Percentiles rank a stretch among this genome's conserved stretches.
These are phyloP conservation scores for Russula sp. DNA, from an alignment of 768 basidiomycete species.

Conservation along the genomic window DNA sequence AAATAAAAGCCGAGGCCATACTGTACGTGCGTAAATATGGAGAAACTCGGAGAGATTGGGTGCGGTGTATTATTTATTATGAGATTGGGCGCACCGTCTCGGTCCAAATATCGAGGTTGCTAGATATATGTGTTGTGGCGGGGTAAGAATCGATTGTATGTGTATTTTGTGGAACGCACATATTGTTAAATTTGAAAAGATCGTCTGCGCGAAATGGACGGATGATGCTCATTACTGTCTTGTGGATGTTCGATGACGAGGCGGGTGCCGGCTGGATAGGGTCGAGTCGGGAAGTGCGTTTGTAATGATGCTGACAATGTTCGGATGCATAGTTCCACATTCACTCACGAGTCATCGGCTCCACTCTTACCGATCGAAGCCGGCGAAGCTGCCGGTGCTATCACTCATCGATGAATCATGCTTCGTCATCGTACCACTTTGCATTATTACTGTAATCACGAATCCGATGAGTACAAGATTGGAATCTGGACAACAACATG, in stretches of 20 bases:
- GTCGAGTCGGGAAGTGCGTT: neutral
- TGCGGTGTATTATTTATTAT: too few relatives aligned
- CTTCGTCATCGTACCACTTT: neutral
- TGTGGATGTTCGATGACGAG: conserved; percentile 9
- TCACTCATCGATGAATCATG: neutral
- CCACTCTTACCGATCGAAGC: neutral
- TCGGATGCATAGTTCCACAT: too few relatives aligned
- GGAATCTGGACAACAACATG: neutral
- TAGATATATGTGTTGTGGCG: conserved; percentile 28
- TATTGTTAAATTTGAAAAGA: conserved; percentile 89
- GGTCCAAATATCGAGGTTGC: conserved; percentile 95
- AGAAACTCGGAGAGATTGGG: too few relatives aligned
- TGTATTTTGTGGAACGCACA: conserved; percentile 41
- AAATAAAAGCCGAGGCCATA: conserved; percentile 88
- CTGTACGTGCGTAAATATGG: conserved; percentile 33
- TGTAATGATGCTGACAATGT: neutral
- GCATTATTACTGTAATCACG: neutral
- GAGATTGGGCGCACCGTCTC: conserved; percentile 60
- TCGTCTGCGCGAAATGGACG: conserved; percentile 86
- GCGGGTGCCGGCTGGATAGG: neutral
- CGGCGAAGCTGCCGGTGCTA: neutral
- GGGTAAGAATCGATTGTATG: neutral
- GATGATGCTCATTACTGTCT: conserved; percentile 65
- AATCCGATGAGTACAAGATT: neutral
- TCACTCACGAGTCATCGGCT: too few relatives aligned